Conservation (phyloP, 768 basidiomycete genomes). For the Kwoniella europaea region DNA sequence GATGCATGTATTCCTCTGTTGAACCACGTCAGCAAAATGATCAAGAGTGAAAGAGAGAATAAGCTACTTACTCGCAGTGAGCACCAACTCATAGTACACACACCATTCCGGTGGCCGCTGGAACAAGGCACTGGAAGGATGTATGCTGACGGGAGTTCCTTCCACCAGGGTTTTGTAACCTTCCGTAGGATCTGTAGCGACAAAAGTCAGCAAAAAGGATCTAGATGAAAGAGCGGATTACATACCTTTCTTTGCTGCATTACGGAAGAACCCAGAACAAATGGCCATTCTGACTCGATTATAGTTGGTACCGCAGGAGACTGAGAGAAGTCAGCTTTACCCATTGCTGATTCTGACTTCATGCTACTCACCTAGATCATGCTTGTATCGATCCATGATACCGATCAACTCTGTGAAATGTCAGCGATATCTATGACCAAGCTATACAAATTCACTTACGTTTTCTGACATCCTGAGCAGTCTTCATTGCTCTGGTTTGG, state of each 20-base stretch:
- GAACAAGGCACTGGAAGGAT: slow-evolving; percentile 90
- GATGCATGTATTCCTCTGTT: slow-evolving; percentile 57
- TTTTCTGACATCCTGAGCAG: slow-evolving; percentile 96
- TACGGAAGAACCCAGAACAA: slow-evolving; percentile 95
- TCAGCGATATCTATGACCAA: slow-evolving; percentile 4
- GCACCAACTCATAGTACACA: slow-evolving; percentile 82
- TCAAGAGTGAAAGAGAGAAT: slow-evolving; percentile 58
- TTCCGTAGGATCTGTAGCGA: slow-evolving; percentile 66
- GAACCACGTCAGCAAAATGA: not conserved
- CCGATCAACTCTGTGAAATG: slow-evolving; percentile 71
- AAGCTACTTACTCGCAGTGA: slow-evolving; percentile 85
- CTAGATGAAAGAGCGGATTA: slow-evolving; percentile 3
- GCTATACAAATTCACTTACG: slow-evolving; percentile 55
- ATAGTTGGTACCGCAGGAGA: slow-evolving; percentile 79
- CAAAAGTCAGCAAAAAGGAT: not conserved
- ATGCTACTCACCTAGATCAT: slow-evolving; percentile 68
- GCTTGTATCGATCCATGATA: slow-evolving; percentile 99
- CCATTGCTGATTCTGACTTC: not conserved
- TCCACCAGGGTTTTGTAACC: slow-evolving; percentile 75
- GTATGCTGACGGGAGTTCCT: slow-evolving; percentile 93
- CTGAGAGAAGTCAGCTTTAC: slow-evolving; percentile 10
- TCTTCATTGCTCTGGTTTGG: slow-evolving; percentile 93
- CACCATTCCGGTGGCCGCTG: slow-evolving; percentile 84
- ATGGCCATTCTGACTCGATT: slow-evolving; percentile 93
- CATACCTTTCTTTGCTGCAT: slow-evolving; percentile 92